Base-by-base conservation (phyloP, 1,139 yeast genomes). In the Magnusiomyces paraingens region DNA sequence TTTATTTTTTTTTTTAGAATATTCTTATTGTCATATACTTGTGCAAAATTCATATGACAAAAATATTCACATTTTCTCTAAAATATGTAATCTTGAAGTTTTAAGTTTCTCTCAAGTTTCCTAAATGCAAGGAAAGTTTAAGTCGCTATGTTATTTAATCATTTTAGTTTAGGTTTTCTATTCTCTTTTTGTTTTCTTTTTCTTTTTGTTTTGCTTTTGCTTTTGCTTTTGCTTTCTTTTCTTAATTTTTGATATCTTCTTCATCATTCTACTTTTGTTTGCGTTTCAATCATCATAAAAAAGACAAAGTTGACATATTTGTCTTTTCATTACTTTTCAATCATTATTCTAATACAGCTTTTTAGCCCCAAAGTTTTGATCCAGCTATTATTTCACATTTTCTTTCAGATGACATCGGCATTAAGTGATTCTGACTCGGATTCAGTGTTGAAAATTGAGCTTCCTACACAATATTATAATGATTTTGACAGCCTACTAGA, bases 291-390 rank as follows among this genome's bases (percentile, higher is more conserved):
- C 32, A 26, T 26, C 32, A 26, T 26, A 5, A 26, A 26, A n/a
- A 5, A 26, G 32, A 26, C 4, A 8, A 8, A 36, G n/a, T 4
- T 36, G 12, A 36, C 4, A 4, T 3, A 36, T 36, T 36, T 36
- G n/a, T 4, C 12, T 36, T 11, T 36, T 36, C 40, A 4, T 40
- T 18, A n/a, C 11, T 40, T 3, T 11, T 86, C 70, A 11, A 74
- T 71, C 53, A 81, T 69, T 54, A 84, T 73, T 52, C 76, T 78
- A 42, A 82, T 78, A 50, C 84, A n/a, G n/a, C n/a, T n/a, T n/a
- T n/a, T 81, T 58, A 85, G 90, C 1, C 79, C 69, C 55, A 83
- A 87, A 1, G 90, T 36, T 36, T 36, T 36, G n/a, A 36, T 36
- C 17, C 17, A 36, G n/a, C 17, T 5, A 36, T 36, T 11, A 14